Conservation (phyloP, 331 rosid genomes). For the Pyracantha coccinea region DNA sequence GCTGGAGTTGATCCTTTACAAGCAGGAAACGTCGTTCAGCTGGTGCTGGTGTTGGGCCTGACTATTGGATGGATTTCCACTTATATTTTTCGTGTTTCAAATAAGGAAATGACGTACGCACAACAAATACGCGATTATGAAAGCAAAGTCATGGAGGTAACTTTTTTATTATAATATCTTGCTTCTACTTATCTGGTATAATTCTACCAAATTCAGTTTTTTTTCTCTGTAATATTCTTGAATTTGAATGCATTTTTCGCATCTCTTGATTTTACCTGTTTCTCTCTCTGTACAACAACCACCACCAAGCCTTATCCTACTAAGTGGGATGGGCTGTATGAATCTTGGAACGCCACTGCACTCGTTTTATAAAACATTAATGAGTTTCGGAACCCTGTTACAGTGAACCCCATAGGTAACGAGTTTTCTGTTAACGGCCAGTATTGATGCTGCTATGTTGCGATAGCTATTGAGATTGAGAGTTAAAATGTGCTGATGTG, state of each 20-base stretch:
- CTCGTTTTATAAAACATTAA: neutral
- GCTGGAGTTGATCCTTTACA: constrained; percentile 84
- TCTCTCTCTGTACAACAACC: too few species aligned
- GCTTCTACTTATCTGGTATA: neutral
- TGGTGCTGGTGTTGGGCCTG: constrained; percentile 84
- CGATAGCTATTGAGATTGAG: neutral
- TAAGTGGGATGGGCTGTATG: too few species aligned
- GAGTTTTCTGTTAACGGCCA: neutral
- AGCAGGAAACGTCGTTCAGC: constrained; percentile 97
- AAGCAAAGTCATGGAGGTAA: constrained; percentile 91
- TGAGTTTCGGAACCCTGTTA: neutral
- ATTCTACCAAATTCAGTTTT: neutral
- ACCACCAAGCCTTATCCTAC: too few species aligned
- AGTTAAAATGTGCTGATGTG: neutral
- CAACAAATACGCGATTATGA: constrained; percentile 93
- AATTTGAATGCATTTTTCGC: too few species aligned
- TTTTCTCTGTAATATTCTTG: too few species aligned
- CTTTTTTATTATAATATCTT: neutral
- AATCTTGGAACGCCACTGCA: fast-evolving
- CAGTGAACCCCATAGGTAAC: neutral
- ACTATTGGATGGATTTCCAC: constrained; percentile 94
- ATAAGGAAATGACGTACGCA: constrained; percentile 98
- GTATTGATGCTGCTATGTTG: neutral
- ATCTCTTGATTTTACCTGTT: too few species aligned
- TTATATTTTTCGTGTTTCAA: constrained; percentile 88